A percentile compares a stretch with the other conserved stretches of the same genome.
Evolutionary conservation across 106 monocot species (phyloP).

Genomic region (Dendrobium officinale): DNA sequence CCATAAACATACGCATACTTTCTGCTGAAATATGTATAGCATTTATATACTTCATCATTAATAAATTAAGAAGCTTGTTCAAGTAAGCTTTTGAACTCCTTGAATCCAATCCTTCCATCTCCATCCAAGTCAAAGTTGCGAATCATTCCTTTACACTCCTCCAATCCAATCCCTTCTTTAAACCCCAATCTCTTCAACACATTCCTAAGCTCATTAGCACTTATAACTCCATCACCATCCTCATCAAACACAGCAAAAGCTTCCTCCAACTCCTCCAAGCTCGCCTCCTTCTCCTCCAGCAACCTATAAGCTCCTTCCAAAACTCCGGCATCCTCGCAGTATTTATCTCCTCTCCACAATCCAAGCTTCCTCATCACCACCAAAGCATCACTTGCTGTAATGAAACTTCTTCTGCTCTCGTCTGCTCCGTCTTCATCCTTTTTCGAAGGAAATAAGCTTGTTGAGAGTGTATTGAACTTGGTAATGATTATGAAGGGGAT

Average conservation of each 20-base stretch:
- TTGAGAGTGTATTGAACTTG: too few relatives aligned
- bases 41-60: too few relatives aligned
- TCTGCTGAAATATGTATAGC: too few relatives aligned
- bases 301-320: background rate
- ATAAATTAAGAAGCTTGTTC: conserved; percentile 11
- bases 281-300: conserved; percentile 42
- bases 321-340: conserved; percentile 2
- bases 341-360: background rate
- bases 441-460: too few relatives aligned
- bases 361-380: conserved; percentile 8
- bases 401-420: too few relatives aligned
- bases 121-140: conserved; percentile 29
- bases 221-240: conserved; percentile 45
- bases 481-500: too few relatives aligned
- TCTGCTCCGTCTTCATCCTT: too few relatives aligned
- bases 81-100: conserved; percentile 29
- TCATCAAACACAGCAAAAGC: conserved; percentile 51
- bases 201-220: conserved; percentile 24
- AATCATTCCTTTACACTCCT: conserved; percentile 34
- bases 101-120: conserved; percentile 30
- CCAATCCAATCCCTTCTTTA: conserved; percentile 14
- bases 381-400: conserved; percentile 6
- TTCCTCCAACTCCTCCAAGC: conserved; percentile 25
- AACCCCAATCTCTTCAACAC: conserved; percentile 33
- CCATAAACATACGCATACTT: too few relatives aligned